Conservation (phyloP, 495 filamentous ascomycete species). For the Recurvomyces mirabilis region DNA sequence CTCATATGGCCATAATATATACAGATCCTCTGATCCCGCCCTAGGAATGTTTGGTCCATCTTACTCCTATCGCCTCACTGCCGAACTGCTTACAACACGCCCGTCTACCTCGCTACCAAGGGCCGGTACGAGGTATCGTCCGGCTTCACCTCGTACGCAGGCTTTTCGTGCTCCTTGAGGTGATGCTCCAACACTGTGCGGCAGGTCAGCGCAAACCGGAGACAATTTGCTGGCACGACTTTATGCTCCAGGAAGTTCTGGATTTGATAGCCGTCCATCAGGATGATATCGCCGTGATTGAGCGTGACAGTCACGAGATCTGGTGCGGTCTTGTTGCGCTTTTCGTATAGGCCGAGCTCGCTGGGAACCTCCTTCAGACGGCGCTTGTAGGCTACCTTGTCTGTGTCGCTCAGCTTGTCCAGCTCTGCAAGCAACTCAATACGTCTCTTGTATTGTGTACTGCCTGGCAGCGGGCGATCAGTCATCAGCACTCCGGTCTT, state of each 20-base stretch:
- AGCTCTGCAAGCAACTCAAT: slow-evolving; percentile 15
- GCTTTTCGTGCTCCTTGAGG: slow-evolving; percentile 29
- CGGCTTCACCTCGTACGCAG: slow-evolving; percentile 21
- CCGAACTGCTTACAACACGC: too few species aligned
- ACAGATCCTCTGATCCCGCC: too few species aligned
- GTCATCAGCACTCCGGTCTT: slow-evolving; percentile 23
- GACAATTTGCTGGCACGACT: slow-evolving; percentile 43
- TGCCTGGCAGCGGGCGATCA: slow-evolving; percentile 29
- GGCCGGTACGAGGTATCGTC: too few species aligned
- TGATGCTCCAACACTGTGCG: slow-evolving; percentile 39
- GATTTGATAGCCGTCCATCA: slow-evolving; percentile 67
- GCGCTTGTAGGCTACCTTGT: slow-evolving; percentile 12
- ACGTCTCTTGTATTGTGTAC: slow-evolving; percentile 31
- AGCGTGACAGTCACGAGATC: slow-evolving; percentile 36
- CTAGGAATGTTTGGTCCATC: too few species aligned
- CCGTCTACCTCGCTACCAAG: too few species aligned
- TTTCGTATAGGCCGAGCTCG: slow-evolving; percentile 23
- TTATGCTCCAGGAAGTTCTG: slow-evolving; percentile 67
- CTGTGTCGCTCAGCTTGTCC: slow-evolving; percentile 27
- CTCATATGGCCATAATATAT: too few species aligned
- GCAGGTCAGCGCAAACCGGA: slow-evolving; percentile 58
- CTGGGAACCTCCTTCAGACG: slow-evolving; percentile 27
- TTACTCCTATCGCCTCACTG: too few species aligned
- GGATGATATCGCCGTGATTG: slow-evolving; percentile 66
- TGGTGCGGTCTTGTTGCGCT: slow-evolving; percentile 21